These are phyloP conservation scores for Adansonia digitata DNA, from an alignment of 345 rosid species.

Conservation along the genomic window DNA sequence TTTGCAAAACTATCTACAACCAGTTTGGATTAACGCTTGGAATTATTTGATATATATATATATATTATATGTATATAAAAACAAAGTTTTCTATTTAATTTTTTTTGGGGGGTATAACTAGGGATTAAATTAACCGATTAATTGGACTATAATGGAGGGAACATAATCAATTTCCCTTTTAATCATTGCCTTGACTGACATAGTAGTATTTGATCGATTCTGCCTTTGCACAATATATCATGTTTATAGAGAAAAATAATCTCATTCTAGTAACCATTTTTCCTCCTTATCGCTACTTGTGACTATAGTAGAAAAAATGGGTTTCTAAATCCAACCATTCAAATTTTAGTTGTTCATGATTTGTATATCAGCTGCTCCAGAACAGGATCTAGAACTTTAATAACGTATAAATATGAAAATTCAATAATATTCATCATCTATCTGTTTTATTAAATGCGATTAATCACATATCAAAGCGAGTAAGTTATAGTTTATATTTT, in stretches of 20 bases:
- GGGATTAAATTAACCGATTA: neutral
- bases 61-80: too few species aligned
- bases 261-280: neutral
- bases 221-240: neutral
- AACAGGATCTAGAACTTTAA: too few species aligned
- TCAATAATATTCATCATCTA: too few species aligned
- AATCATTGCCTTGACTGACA: slow-evolving; percentile 5
- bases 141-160: neutral
- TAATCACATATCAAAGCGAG: too few species aligned
- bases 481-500: too few species aligned
- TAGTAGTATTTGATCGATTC: neutral
- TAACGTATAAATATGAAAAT: too few species aligned
- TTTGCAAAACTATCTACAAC: neutral
- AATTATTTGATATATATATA: neutral
- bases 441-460: too few species aligned
- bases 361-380: too few species aligned
- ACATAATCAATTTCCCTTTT: neutral
- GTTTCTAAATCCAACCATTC: too few species aligned
- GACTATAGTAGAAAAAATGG: too few species aligned
- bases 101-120: neutral
- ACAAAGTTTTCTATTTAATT: neutral
- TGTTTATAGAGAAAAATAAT: neutral
- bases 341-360: too few species aligned
- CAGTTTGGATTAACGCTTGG: neutral
- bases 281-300: neutral